These are phyloP conservation scores for Alternaria sp. DNA, from an alignment of 2,329 filamentous ascomycete genomes.

Conservation along the genomic window DNA sequence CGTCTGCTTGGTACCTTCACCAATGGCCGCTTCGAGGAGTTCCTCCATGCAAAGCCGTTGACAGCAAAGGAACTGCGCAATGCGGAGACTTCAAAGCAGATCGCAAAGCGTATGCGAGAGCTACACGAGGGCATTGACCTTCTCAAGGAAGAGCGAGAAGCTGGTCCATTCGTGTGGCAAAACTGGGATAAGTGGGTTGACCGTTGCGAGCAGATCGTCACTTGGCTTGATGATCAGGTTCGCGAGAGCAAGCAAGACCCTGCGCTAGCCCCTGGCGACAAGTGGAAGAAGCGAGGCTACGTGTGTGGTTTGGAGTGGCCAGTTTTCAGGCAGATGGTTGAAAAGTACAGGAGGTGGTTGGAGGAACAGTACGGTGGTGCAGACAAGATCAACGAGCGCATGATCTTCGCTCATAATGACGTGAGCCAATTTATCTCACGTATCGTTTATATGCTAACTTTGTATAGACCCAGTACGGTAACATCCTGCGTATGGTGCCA, in stretches of 20 bases:
- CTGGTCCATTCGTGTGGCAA: conserved; percentile 82
- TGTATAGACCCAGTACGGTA: conserved; percentile 91
- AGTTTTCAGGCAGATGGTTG: conserved; percentile 74
- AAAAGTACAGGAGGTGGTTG: conserved; percentile 80
- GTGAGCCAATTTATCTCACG: conserved; percentile 60
- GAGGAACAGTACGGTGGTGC: conserved; percentile 72
- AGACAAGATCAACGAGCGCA: conserved; percentile 70
- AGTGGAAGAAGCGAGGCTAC: conserved; percentile 74
- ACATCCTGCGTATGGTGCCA: conserved; percentile 82
- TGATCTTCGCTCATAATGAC: conserved; percentile 98
- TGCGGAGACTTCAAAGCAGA: conserved; percentile 84
- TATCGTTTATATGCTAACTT: conserved; percentile 9
- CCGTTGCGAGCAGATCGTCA: conserved; percentile 67
- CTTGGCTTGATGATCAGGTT: conserved; percentile 68
- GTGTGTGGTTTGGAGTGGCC: conserved; percentile 87
- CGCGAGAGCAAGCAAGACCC: conserved; percentile 36
- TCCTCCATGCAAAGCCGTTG: conserved; percentile 82
- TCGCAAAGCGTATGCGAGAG: conserved; percentile 97
- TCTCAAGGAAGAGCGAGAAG: conserved; percentile 75
- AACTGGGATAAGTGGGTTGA: conserved; percentile 95
- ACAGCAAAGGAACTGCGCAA: conserved; percentile 78
- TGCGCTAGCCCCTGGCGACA: conserved; percentile 52
- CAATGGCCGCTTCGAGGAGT: conserved; percentile 96
- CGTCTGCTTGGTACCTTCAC: conserved; percentile 88
- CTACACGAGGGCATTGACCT: conserved; percentile 93